Percentiles rank a stretch among this genome's conserved stretches.
phyloP scores from a whole-genome alignment of 805 yeast species.

The Kluyveromyces dobzhanskii region DNA sequence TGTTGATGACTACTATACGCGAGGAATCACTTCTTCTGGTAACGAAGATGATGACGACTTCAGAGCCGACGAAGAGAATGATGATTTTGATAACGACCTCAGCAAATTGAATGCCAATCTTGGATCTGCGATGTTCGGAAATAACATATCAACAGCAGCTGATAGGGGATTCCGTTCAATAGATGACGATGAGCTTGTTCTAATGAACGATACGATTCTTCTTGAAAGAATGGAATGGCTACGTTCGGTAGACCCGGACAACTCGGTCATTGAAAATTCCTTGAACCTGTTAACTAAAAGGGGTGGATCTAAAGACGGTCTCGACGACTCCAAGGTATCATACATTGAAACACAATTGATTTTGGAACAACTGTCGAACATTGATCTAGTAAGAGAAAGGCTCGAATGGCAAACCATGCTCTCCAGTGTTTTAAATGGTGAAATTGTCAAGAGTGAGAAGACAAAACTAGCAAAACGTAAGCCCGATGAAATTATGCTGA shows the following conservation, averaged over 20 bases:
- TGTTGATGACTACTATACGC: slow-evolving; percentile 65
- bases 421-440: slow-evolving; percentile 85
- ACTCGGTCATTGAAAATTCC: slow-evolving; percentile 10
- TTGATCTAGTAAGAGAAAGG: slow-evolving; percentile 53
- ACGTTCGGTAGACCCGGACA: slow-evolving; percentile 37
- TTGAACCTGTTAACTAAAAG: slow-evolving; percentile 1
- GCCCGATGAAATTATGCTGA: slow-evolving; percentile 35
- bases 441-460: slow-evolving; percentile 86
- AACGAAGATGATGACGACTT: slow-evolving; percentile 30
- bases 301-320: background rate
- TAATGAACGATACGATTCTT: slow-evolving; percentile 22
- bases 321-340: background rate
- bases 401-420: slow-evolving; percentile 96
- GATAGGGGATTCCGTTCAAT: slow-evolving; percentile 8
- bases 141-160: slow-evolving; percentile 14
- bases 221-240: slow-evolving; percentile 25
- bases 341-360: slow-evolving; percentile 2
- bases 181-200: slow-evolving; percentile 16
- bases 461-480: slow-evolving; percentile 53
- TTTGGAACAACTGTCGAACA: slow-evolving; percentile 17
- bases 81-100: slow-evolving; percentile 25
- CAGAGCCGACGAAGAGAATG: slow-evolving; percentile 27
- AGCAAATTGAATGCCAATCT: slow-evolving; percentile 11
- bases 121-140: slow-evolving; percentile 12
- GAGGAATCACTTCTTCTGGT: slow-evolving; percentile 41